Evolutionary conservation across 2,329 filamentous ascomycete genomes (phyloP), one percentile per base, ranked within the genome.

Genomic region (Esteya vermicola): DNA sequence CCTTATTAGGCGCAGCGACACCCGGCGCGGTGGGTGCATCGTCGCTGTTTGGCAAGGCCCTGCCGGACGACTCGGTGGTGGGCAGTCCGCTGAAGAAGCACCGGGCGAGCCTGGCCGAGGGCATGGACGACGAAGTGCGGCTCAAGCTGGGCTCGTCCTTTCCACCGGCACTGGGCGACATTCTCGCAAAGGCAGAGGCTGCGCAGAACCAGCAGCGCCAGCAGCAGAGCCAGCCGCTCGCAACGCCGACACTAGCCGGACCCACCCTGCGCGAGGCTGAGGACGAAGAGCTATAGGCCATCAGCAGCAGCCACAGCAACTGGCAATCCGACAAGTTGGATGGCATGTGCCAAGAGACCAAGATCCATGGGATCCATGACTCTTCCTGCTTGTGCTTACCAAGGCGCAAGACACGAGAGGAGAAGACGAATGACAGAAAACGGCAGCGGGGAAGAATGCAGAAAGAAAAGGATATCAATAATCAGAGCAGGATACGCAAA

Each of bases 21-120:
- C 5, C 19, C 13, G 9, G 12, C 9, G 25, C 33, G 13, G 20
- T 21, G 12, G 27, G 27, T 18, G 7, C 43, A 3, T 38, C 38
- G 13, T 27, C 40, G 48, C 20, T 67, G 42, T 64, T 61, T 43
- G 59, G 58, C 18, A 65, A 67, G 44, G 55, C 53, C 36, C 55
- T 68, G 6, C 59, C 60, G 2, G 64, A 65, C 18, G 69, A 74
- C 26, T 55, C 56, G 8, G 54, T 63, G 5, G 57, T 85, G 19
- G 80, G 77, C 36, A 85, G 79, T 48, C 82, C 82, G 2, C 68
- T 84, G 50, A 86, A 86, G 67, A 85, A 79, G 54, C 78, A 83
- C 43, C 68, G 82, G 27, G 72, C 78, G 2, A 82, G 77, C 50
- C 51, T 75, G 20, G 64, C 67, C 2, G 41, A 36, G 9, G 41